Base-by-base conservation (phyloP, 164 flowering plant genomes). In the Vitis riparia region DNA sequence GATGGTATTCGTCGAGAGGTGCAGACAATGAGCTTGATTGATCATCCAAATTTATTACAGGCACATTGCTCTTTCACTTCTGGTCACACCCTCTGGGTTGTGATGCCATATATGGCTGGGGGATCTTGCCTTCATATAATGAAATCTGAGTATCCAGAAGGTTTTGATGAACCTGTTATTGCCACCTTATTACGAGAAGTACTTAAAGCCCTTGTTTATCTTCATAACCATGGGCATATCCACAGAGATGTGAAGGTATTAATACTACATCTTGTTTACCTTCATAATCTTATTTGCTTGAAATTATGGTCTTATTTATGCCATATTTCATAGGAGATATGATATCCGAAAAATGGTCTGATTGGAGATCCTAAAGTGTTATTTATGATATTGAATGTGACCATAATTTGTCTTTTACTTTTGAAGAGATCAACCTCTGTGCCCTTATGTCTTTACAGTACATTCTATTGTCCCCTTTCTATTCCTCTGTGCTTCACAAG, bases 161-260 rank as follows among this genome's bases (percentile, higher is more conserved):
- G 99, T 51, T 87, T 96, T 85, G 97, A 91, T 67, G 91, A 96
- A 78, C 89, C 90, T 62, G 89, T 88, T 73, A 93, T 96, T 81
- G 95, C 95, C 16, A 89, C 91, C 19, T 63, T 93, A 51, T 75
- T 96, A 60, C 81, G 82, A 10, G 99, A 87, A 68, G 91, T 87
- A 67, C 91, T 93, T 15, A 90, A 84, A 84, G 99, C 97, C 74
- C 93, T 96, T 77, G 92, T 81, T 53, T 91, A 96, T 81, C 97
- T 96, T 75, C 99, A 93, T 83, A 67, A 80, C 61, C 97, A 93
- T 19, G 99, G 99, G 50, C 95, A 89, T 75, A 96, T 96, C 59
- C 98, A 93, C 73, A 87, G 99, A 78, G 99, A 95, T 77, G 97
- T 95, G 65, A 95, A 95, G 97, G 99, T 95, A 85, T 63, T 11